These are phyloP conservation scores for Isabelozyma heimii DNA, from an alignment of 805 yeast species.

Conservation along the genomic window DNA sequence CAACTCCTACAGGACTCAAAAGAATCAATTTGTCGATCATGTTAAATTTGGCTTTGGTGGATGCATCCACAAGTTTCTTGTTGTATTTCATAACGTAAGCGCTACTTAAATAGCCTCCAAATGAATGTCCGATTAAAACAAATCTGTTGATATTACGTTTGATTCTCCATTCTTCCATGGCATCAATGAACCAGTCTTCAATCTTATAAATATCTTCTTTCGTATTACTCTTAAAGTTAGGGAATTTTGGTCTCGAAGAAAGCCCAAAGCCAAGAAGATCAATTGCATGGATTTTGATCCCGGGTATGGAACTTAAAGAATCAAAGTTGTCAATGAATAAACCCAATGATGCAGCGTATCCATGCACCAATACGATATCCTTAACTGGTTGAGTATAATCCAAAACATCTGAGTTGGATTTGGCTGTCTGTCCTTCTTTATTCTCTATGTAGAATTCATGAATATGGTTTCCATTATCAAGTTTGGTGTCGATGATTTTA, in stretches of 20 bases:
- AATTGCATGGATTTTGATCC: constrained; percentile 60
- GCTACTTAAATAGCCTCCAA: constrained; percentile 44
- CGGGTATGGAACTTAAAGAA: constrained; percentile 44
- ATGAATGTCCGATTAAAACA: constrained; percentile 42
- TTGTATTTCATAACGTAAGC: constrained; percentile 43
- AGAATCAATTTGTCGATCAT: constrained; percentile 37
- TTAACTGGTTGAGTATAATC: constrained; percentile 12
- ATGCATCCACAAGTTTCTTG: constrained; percentile 14
- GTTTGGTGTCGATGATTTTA: constrained; percentile 50
- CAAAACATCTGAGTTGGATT: neutral
- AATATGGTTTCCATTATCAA: constrained; percentile 56
- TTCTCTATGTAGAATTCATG: constrained; percentile 74
- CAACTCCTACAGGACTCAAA: constrained; percentile 44
- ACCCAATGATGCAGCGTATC: constrained; percentile 90
- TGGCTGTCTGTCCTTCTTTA: constrained; percentile 31
- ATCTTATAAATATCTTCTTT: constrained; percentile 32
- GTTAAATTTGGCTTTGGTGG: constrained; percentile 14
- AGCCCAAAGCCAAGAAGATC: constrained; percentile 75
- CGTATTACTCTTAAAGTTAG: constrained; percentile 25
- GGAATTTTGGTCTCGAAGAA: constrained; percentile 55
- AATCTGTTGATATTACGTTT: constrained; percentile 32
- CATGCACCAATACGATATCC: constrained; percentile 80
- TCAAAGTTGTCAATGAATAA: constrained; percentile 73
- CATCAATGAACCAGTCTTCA: constrained; percentile 45
- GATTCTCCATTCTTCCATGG: constrained; percentile 42